Evolutionary conservation across 2,329 filamentous ascomycete species (phyloP), one percentile per base, ranked within the genome.

Genomic region (Pyrenochaeta sp.): DNA sequence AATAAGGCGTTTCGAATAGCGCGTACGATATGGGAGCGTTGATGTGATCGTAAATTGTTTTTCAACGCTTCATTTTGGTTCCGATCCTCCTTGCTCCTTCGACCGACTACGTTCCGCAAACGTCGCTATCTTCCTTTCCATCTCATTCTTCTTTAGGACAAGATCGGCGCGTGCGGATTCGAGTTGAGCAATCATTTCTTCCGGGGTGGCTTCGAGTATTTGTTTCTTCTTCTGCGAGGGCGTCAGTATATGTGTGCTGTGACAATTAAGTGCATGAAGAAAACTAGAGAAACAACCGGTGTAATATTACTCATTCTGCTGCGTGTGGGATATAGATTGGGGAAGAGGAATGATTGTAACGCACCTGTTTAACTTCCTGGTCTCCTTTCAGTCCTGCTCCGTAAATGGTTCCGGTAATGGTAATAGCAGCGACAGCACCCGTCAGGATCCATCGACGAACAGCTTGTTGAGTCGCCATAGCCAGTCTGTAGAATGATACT

Each of bases 321-420:
- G 32, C 12, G 9, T 9, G 12, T 15, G 32, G 32, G 3, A 36
- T 5, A 13, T 13, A 39, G n/a, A 39, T 39, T n/a, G 36, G 13
- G 13, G 15, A 19, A 6, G 5, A 25, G 22, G 25, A 27, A 12
- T 24, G n/a, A 30, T 36, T 34, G 6, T 7, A 46, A 64, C 73
- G 43, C 75, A 88, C 86, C 79, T 86, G 73, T 53, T 80, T 79
- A 37, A 78, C 72, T 49, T 88, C 83, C 61, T 82, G 78, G 32
- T 81, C 74, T 3, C 80, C 83, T 71, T 88, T 88, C 58, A 89
- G 62, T 6, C 82, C 82, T 22, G 87, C 87, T 25, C 87, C 87
- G 65, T 87, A 88, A 60, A 84, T 80, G 5, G 85, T 81, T 50
- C 87, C 86, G 1, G 81, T 82, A 6, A 83, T 83, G 1, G 86